Percentiles rank a stretch among this genome's conserved stretches.
Conservation (phyloP, 371 early-diverging fungal genomes). For the Apophysomyces trapeziformis region DNA sequence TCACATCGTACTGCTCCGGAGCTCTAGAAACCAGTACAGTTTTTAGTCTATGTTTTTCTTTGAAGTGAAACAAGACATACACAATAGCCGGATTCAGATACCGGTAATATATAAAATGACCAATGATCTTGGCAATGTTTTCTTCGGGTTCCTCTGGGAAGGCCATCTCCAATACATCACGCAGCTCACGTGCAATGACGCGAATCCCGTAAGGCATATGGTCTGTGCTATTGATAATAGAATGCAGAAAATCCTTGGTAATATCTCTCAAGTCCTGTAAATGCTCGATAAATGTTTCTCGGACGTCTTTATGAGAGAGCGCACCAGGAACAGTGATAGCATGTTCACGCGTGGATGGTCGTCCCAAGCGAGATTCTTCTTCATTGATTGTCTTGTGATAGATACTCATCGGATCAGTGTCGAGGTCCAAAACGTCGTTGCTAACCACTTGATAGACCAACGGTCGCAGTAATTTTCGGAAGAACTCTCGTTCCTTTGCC, state of each 20-base stretch:
- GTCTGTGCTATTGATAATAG: slow-evolving; percentile 82
- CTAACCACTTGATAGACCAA: slow-evolving; percentile 79
- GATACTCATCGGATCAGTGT: slow-evolving; percentile 91
- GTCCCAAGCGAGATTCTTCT: slow-evolving; percentile 90
- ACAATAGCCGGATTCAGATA: slow-evolving; percentile 98
- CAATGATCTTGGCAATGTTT: slow-evolving; percentile 85
- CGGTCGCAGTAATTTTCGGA: slow-evolving; percentile 85
- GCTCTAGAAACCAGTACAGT: slow-evolving; percentile 59
- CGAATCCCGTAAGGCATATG: slow-evolving; percentile 95
- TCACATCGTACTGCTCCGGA: slow-evolving; percentile 96
- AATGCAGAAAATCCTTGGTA: slow-evolving; percentile 80
- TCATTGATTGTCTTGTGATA: slow-evolving; percentile 87
- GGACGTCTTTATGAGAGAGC: slow-evolving; percentile 84
- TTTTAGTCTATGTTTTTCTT: neutral
- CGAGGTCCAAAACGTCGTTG: slow-evolving; percentile 83
- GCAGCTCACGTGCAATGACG: slow-evolving; percentile 91
- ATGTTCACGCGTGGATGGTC: slow-evolving; percentile 73
- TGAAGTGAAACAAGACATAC: slow-evolving; percentile 49
- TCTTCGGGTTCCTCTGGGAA: slow-evolving; percentile 84
- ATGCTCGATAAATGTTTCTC: slow-evolving; percentile 75
- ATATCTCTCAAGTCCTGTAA: slow-evolving; percentile 76
- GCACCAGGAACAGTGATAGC: slow-evolving; percentile 86
- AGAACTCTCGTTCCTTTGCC: slow-evolving; percentile 93
- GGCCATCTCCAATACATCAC: slow-evolving; percentile 71
- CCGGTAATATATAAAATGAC: slow-evolving; percentile 95